phyloP scores from a whole-genome alignment of 2,329 filamentous ascomycete species.

The Aureobasidium sp. region DNA sequence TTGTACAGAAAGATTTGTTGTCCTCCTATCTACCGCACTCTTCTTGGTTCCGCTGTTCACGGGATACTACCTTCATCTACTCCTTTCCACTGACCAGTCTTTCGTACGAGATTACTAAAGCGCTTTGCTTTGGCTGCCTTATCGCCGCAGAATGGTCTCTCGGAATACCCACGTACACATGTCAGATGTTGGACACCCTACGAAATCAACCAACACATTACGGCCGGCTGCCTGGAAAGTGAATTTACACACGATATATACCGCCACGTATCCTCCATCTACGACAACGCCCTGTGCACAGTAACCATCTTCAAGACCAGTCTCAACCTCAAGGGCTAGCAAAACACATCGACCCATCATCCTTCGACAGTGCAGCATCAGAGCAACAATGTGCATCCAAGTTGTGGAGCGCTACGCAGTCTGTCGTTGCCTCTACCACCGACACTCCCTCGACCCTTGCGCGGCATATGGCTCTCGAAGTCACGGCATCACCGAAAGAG shows the following conservation, averaged over 20 bases:
- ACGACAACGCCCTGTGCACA: background rate
- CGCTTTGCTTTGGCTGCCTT: background rate
- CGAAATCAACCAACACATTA: background rate
- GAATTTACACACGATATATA: background rate
- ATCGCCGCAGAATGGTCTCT: background rate
- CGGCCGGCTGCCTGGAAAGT: background rate
- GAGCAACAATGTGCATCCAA: slow-evolving; percentile 69
- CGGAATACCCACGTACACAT: background rate
- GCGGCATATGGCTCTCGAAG: slow-evolving; percentile 63
- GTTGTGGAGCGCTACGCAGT: slow-evolving; percentile 77
- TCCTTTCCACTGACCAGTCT: background rate
- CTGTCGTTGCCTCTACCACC: slow-evolving; percentile 81
- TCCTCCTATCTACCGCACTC: background rate
- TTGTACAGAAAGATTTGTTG: background rate
- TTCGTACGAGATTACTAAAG: background rate
- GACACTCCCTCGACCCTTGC: slow-evolving; percentile 78
- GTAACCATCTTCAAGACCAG: background rate
- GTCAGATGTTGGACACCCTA: background rate
- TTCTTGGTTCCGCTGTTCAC: background rate
- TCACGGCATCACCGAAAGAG: slow-evolving; percentile 63
- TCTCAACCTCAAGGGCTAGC: background rate
- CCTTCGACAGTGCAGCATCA: background rate
- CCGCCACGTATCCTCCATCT: background rate
- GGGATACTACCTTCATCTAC: background rate
- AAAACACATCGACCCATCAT: background rate